Evolutionary conservation across 306 rosid genomes (phyloP), one percentile per base, ranked within the genome.

Genomic region (Quercus suber): DNA sequence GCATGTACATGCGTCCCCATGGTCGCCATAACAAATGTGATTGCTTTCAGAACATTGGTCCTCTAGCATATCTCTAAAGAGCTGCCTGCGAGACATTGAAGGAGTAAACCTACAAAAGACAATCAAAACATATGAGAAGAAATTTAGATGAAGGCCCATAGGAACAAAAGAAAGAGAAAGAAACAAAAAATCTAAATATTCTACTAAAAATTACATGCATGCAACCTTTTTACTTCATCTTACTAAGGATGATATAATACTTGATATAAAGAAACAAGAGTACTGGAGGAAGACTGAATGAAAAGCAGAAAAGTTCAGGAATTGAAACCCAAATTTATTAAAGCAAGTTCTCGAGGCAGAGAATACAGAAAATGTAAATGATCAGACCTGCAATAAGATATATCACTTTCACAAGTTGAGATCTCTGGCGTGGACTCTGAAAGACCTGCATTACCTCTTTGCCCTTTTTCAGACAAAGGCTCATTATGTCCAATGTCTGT

Each of bases 381-480:
- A 65, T 77, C 84, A 82, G 63, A 93, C 99, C 98, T 90, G 96
- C 86, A 87, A 76, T 78, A 55, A 77, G 94, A 84, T 60, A 88
- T 52, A 55, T 82, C 85, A 85, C 88, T 88, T 78, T 82, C 92
- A 64, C 89, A 84, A 33, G 85, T 68, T 71, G 87, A 51, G 79
- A 85, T 83, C 53, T 82, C 83, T 1, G 97, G 92, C 10, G 85
- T 58, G 27, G 90, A 87, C 67, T 87, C 96, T 70, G 89, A 88
- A 79, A 89, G 85, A 61, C 55, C 76, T 30, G 21, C 74, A 30
- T 61, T 73, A 57, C 70, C 23, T 57, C 79, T 84, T 71, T 73
- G 83, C 9, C 83, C 45, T 49, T 76, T 89, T 76, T 73, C 90
- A 64, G 89, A 84, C 52, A 80, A 78, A 71, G 60, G 82, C 73